Evolutionary conservation across 1,284 basidiomycete genomes (phyloP), one percentile per base, ranked within the genome.

Genomic region (Meira miltonrushii): DNA sequence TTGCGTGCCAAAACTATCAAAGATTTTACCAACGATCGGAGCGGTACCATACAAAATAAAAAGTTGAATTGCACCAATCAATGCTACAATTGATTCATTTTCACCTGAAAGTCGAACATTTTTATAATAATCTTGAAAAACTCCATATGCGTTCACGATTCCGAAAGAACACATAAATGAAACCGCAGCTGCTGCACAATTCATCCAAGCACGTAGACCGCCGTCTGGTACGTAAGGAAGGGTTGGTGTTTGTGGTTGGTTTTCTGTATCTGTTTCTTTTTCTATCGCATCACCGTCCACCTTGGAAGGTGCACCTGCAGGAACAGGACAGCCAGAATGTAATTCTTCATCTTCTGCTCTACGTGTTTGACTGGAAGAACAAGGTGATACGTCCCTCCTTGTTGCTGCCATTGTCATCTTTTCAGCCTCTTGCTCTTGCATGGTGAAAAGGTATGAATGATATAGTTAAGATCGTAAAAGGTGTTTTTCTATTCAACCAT

Each of bases 41-140:
- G 13, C 55, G 3, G 51, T 17, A 11, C 55, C 55, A 41, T 57
- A 57, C 4, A 57, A 51, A 4, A 17, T 19, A 19, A 52, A 55
- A 15, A 57, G 39, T 25, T 57, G 55, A 41, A 57, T 57, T 21
- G 55, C 55, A 28, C 55, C 55, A 11, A 57, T 55, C 9, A 57
- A 25, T 2, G 55, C 55, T 2, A 57, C 23, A 3, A 57, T 44
- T 19, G 50, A 55, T 9, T 57, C 55, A n/a, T 17, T 33, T 21
- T 57, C 51, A 10, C 51, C 4, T 12, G 55, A 12, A 17, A 57
- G 39, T 17, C 55, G 17, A 39, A 11, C 51, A 39, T 21, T 17
- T n/a, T 52, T 19, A 52, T 54, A 56, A 23, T 56, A 50, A 37
- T 25, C 21, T 25, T 50, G n/a, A 37, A 50, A 50, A 15, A 50